Percentiles rank a stretch among this genome's conserved stretches.
These are phyloP conservation scores for Phytopythium montanum DNA, from an alignment of 352 stramenopile genomes.

Conservation along the genomic window DNA sequence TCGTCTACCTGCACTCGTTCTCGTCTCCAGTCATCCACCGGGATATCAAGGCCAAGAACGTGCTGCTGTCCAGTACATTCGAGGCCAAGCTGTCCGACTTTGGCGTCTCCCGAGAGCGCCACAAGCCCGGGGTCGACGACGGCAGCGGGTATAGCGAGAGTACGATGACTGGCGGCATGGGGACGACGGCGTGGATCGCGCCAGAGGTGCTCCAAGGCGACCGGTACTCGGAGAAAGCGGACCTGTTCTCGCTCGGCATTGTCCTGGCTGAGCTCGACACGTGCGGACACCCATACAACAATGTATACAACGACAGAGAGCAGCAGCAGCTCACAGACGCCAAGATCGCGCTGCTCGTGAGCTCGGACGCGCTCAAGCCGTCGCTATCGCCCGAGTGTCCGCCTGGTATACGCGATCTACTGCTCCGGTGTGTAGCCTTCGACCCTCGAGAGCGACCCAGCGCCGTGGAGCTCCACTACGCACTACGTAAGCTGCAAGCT, in stretches of 20 bases:
- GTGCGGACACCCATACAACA: slow-evolving; percentile 21
- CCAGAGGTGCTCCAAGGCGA: slow-evolving; percentile 63
- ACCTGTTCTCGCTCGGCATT: slow-evolving; percentile 76
- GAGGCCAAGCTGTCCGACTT: slow-evolving; percentile 43
- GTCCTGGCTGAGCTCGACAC: slow-evolving; percentile 54
- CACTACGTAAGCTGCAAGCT: slow-evolving; percentile 25
- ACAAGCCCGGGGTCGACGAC: slow-evolving; percentile 11
- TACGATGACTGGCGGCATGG: slow-evolving; percentile 49
- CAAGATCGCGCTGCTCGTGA: slow-evolving; percentile 53
- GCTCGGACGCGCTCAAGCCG: slow-evolving; percentile 40
- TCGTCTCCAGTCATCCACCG: slow-evolving; percentile 37
- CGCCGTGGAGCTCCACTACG: slow-evolving; percentile 67
- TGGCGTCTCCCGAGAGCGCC: slow-evolving; percentile 32
- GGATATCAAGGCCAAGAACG: slow-evolving; percentile 40
- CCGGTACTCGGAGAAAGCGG: slow-evolving; percentile 60
- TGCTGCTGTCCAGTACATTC: slow-evolving; percentile 23
- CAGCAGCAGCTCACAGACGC: slow-evolving; percentile 40
- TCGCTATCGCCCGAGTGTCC: slow-evolving; percentile 49
- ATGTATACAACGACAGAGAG: slow-evolving; percentile 14
- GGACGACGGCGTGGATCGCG: slow-evolving; percentile 68
- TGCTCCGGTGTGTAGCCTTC: slow-evolving; percentile 47
- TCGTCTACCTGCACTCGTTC: slow-evolving; percentile 46
- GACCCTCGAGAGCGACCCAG: slow-evolving; percentile 49
- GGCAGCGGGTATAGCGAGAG: slow-evolving; percentile 12
- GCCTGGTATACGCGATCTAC: slow-evolving; percentile 31